phyloP scores from a whole-genome alignment of 1,284 basidiomycete genomes.

The Vanrija humicola region DNA sequence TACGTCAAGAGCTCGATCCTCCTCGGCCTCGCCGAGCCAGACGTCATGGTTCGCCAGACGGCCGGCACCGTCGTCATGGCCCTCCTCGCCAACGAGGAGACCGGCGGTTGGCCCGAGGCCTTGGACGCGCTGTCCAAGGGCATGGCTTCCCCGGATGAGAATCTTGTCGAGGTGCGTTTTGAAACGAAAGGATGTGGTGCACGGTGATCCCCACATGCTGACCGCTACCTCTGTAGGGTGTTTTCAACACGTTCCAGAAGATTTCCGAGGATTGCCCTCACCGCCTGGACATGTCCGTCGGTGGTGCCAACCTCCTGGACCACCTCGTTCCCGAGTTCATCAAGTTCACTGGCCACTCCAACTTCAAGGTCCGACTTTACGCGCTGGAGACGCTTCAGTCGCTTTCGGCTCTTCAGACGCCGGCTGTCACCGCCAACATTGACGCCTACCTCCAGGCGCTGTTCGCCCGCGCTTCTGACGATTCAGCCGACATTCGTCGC shows the following conservation, averaged over 20 bases:
- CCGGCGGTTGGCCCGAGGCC: slow-evolving; percentile 88
- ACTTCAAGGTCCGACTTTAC: slow-evolving; percentile 78
- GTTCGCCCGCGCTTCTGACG: slow-evolving; percentile 92
- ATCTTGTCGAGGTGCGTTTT: slow-evolving; percentile 74
- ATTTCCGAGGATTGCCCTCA: slow-evolving; percentile 95
- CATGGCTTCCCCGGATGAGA: slow-evolving; percentile 66
- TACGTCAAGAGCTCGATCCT: slow-evolving; percentile 83
- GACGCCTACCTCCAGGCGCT: slow-evolving; percentile 88
- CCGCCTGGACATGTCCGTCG: slow-evolving; percentile 87
- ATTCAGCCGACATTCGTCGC: slow-evolving; percentile 85
- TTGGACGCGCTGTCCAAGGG: slow-evolving; percentile 73
- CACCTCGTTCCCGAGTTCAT: slow-evolving; percentile 96
- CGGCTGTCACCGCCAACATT: slow-evolving; percentile 82
- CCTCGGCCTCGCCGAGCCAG: slow-evolving; percentile 70
- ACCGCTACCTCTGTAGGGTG: slow-evolving; percentile 58
- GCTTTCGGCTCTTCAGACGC: slow-evolving; percentile 79
- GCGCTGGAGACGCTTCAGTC: slow-evolving; percentile 92
- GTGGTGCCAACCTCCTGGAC: slow-evolving; percentile 77
- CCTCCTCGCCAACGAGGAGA: slow-evolving; percentile 77
- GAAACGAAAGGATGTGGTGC: neutral
- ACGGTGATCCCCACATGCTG: neutral
- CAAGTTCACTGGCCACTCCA: slow-evolving; percentile 67
- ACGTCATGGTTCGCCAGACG: slow-evolving; percentile 82
- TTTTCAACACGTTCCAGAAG: slow-evolving; percentile 91
- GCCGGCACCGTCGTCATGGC: slow-evolving; percentile 86